These are phyloP conservation scores for Kregervanrija fluxuum DNA, from an alignment of 805 yeast species.

Conservation along the genomic window DNA sequence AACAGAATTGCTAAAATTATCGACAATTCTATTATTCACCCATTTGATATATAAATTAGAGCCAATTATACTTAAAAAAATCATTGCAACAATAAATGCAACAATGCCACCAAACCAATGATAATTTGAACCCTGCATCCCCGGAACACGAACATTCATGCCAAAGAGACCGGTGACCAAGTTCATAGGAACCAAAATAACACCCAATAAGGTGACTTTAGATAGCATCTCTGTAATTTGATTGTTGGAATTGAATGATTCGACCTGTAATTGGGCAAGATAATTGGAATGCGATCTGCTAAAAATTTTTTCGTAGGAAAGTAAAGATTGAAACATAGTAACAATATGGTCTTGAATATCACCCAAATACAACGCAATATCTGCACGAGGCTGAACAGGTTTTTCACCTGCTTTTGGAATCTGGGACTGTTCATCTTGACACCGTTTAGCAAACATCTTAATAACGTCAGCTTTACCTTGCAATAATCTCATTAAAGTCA, in stretches of 20 bases:
- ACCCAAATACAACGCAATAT: constrained; percentile 85
- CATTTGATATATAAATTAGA: constrained; percentile 22
- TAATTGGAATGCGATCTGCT: constrained; percentile 89
- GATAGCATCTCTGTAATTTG: constrained; percentile 82
- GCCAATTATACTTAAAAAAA: constrained; percentile 14
- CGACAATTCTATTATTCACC: constrained; percentile 12
- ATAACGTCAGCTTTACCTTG: constrained; percentile 96
- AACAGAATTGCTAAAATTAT: constrained; percentile 9
- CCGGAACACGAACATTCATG: constrained; percentile 91
- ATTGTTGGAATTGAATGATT: constrained; percentile 79
- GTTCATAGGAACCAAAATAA: constrained; percentile 83
- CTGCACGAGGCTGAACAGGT: constrained; percentile 68
- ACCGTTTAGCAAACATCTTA: constrained; percentile 91
- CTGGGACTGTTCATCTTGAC: constrained; percentile 59
- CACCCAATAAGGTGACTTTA: constrained; percentile 85
- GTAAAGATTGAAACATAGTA: constrained; percentile 90
- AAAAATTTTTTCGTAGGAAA: constrained; percentile 88
- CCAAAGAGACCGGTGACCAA: constrained; percentile 89
- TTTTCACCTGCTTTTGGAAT: constrained; percentile 10
- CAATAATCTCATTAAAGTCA: constrained; percentile 83
- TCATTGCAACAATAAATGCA: constrained; percentile 23
- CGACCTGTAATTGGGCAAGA: constrained; percentile 89
- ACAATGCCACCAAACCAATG: constrained; percentile 47
- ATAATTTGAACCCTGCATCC: constrained; percentile 34
- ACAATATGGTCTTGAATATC: constrained; percentile 97